Evolutionary conservation across 2,329 filamentous ascomycete genomes (phyloP).

Genomic region (Thelonectria olida): DNA sequence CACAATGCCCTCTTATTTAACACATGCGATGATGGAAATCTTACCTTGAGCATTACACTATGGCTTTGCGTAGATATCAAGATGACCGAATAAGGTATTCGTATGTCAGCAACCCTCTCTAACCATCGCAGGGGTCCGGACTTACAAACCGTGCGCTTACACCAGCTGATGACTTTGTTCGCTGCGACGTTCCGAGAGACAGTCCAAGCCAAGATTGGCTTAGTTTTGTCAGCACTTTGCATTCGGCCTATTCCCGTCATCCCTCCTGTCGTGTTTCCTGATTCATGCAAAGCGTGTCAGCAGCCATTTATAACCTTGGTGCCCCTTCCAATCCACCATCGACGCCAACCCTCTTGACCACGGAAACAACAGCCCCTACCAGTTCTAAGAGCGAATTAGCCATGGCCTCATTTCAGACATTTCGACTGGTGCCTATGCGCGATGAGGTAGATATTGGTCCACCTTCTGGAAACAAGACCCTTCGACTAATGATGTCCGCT

Average conservation of each 20-base stretch:
- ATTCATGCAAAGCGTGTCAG: conserved; percentile 20
- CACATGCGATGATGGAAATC: too few species aligned
- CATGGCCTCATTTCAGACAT: conserved; percentile 32
- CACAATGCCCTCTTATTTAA: too few species aligned
- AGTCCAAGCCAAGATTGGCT: background rate
- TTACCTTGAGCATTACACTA: too few species aligned
- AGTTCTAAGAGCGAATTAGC: background rate
- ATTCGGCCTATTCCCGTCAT: background rate
- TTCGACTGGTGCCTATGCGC: conserved; percentile 29
- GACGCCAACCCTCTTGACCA: background rate
- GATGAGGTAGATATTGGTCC: conserved; percentile 22
- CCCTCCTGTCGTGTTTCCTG: background rate
- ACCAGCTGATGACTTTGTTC: too few species aligned
- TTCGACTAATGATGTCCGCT: background rate
- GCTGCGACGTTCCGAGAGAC: too few species aligned
- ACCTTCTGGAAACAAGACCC: background rate
- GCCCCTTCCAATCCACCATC: background rate
- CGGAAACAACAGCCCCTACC: background rate
- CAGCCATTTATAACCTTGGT: conserved; percentile 2
- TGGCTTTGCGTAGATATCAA: background rate
- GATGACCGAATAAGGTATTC: background rate
- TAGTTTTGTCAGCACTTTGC: conserved; percentile 14
- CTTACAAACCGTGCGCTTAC: too few species aligned
- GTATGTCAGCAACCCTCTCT: background rate
- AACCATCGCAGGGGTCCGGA: too few species aligned